Conservation (phyloP, 257 asterid genomes). For the Gardenia jasminoides region DNA sequence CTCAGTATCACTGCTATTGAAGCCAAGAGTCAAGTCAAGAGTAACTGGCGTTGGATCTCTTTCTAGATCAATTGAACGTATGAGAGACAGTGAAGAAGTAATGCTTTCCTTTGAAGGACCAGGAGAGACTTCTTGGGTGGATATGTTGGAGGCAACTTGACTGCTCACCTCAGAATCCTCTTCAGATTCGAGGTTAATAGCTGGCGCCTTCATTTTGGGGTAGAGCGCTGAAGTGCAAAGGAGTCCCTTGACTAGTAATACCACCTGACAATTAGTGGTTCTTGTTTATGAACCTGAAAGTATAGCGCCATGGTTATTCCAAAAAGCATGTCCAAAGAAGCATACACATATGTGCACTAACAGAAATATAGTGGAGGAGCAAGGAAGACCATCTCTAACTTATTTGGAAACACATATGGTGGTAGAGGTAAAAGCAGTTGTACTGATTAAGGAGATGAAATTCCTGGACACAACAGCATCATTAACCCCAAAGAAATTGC, state of each 20-base stretch:
- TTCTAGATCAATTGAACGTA: constrained; percentile 24
- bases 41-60: constrained; percentile 35
- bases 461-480: neutral
- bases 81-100: constrained; percentile 36
- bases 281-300: constrained; percentile 20
- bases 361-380: neutral
- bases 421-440: neutral
- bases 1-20: constrained; percentile 31
- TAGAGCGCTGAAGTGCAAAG: neutral
- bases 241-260: neutral
- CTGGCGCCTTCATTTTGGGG: constrained; percentile 46
- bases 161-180: constrained; percentile 76
- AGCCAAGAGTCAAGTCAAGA: constrained; percentile 74
- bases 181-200: constrained; percentile 60
- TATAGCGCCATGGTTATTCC: neutral
- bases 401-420: neutral
- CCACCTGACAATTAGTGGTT: neutral
- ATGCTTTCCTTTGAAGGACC: constrained; percentile 41
- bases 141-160: constrained; percentile 59
- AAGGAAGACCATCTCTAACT: neutral
- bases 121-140: constrained; percentile 47
- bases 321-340: neutral
- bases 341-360: too few species aligned
- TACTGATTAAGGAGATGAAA: neutral
- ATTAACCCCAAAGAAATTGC: neutral